A percentile compares a stretch with the other conserved stretches of the same genome.
These are phyloP conservation scores for Rosa hybrid DNA, from an alignment of 331 rosid genomes.

Conservation along the genomic window DNA sequence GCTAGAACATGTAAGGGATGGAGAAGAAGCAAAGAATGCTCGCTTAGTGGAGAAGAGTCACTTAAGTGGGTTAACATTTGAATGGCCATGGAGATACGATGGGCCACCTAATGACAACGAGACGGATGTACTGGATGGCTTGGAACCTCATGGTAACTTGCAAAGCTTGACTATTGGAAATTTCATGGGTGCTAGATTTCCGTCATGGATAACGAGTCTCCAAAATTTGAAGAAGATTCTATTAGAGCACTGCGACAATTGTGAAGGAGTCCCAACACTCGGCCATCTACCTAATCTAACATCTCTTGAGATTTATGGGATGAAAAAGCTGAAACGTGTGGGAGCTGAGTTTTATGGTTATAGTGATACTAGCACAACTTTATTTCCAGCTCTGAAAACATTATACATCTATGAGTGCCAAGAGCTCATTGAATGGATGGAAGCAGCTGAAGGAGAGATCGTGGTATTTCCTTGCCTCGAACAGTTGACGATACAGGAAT, in stretches of 20 bases:
- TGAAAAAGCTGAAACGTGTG: neutral
- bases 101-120: too few species aligned
- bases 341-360: neutral
- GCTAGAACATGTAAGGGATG: neutral
- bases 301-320: neutral
- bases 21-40: neutral
- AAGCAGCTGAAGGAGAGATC: neutral
- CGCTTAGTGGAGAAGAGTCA: neutral
- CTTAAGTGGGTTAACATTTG: neutral
- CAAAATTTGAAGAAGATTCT: neutral
- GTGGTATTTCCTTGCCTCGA: neutral
- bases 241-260: neutral
- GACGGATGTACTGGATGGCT: neutral
- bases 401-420: fast-evolving
- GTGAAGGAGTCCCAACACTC: neutral
- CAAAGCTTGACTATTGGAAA: neutral
- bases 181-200: neutral
- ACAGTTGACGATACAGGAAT: too few species aligned
- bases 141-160: neutral
- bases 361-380: neutral
- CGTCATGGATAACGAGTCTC: neutral
- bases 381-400: neutral
- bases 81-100: neutral
- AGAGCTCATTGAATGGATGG: neutral
- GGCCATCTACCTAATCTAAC: neutral